Conservation (phyloP, 805 yeast species). For the Pichia thaimueangensis region DNA sequence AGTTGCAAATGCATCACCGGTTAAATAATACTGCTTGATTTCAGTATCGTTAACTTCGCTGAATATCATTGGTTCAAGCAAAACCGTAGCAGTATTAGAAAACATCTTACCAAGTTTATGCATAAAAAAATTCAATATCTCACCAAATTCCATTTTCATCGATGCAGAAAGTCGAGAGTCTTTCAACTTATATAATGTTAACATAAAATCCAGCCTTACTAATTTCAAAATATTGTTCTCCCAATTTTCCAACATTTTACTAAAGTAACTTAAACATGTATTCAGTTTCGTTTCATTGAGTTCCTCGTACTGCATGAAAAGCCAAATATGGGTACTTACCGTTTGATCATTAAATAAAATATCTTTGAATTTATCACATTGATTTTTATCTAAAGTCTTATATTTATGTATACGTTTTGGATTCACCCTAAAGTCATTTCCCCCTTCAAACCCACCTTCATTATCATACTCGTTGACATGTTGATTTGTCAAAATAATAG, state of each 20-base stretch:
- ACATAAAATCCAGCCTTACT: conserved; percentile 70
- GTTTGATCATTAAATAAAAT: conserved; percentile 52
- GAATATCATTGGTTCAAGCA: conserved; percentile 55
- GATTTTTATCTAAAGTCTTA: conserved; percentile 14
- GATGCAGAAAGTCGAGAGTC: conserved; percentile 42
- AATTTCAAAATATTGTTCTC: conserved; percentile 49
- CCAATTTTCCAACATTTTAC: conserved; percentile 58
- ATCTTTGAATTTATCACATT: conserved; percentile 28
- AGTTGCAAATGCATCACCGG: conserved; percentile 42
- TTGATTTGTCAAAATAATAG: conserved; percentile 23
- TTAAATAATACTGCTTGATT: conserved; percentile 46
- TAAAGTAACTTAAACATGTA: conserved; percentile 62
- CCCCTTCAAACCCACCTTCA: conserved; percentile 19
- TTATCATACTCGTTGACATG: conserved; percentile 21
- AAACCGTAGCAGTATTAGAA: conserved; percentile 46
- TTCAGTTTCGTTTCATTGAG: conserved; percentile 54
- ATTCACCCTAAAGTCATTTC: conserved; percentile 16
- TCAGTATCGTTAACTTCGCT: conserved; percentile 44
- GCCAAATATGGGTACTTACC: conserved; percentile 59
- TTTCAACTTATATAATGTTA: conserved; percentile 44
- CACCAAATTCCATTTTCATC: conserved; percentile 54
- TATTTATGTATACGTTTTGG: conserved; percentile 9
- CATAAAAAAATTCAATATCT: conserved; percentile 62
- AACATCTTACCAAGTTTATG: conserved; percentile 44
- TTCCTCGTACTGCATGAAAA: conserved; percentile 56